A percentile compares a stretch with the other conserved stretches of the same genome.
These are phyloP conservation scores for Pseudocercospora crystallina DNA, from an alignment of 2,329 filamentous ascomycete species.

Conservation along the genomic window DNA sequence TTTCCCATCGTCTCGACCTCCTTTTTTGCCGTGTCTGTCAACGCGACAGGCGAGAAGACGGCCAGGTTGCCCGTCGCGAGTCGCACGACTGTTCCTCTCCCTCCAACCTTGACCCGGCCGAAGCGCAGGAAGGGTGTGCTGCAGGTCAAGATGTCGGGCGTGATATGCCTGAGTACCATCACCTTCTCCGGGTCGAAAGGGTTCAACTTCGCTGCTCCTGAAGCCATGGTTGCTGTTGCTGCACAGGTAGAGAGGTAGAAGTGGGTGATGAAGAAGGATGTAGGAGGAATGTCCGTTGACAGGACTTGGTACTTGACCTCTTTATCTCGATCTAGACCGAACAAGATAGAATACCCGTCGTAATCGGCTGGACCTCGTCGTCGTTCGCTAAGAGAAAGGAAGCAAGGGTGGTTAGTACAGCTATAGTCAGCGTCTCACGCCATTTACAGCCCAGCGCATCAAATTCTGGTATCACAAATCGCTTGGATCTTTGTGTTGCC, in stretches of 20 bases:
- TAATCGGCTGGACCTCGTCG: too few species aligned
- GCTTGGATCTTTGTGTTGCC: too few species aligned
- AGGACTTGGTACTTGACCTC: too few species aligned
- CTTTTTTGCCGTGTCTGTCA: slow-evolving; percentile 74
- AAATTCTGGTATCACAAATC: too few species aligned
- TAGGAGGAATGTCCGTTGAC: background rate
- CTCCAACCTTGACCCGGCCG: slow-evolving; percentile 77
- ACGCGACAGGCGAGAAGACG: slow-evolving; percentile 86
- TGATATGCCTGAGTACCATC: slow-evolving; percentile 87
- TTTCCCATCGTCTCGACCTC: slow-evolving; percentile 59
- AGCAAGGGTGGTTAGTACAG: too few species aligned
- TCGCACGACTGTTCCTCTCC: slow-evolving; percentile 80
- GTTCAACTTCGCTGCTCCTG: slow-evolving; percentile 37
- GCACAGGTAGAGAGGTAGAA: background rate
- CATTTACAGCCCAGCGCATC: too few species aligned
- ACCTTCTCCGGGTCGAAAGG: slow-evolving; percentile 71
- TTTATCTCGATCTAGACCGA: too few species aligned
- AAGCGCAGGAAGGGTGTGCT: slow-evolving; percentile 83
- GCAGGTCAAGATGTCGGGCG: slow-evolving; percentile 73
- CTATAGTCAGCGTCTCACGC: too few species aligned
- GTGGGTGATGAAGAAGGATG: background rate
- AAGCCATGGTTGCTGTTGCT: slow-evolving; percentile 27
- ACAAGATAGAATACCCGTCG: too few species aligned
- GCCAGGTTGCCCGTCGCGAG: slow-evolving; percentile 75
- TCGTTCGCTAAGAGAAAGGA: too few species aligned